Conservation (phyloP, 2,329 filamentous ascomycete species). For the Claviceps pusilla region DNA sequence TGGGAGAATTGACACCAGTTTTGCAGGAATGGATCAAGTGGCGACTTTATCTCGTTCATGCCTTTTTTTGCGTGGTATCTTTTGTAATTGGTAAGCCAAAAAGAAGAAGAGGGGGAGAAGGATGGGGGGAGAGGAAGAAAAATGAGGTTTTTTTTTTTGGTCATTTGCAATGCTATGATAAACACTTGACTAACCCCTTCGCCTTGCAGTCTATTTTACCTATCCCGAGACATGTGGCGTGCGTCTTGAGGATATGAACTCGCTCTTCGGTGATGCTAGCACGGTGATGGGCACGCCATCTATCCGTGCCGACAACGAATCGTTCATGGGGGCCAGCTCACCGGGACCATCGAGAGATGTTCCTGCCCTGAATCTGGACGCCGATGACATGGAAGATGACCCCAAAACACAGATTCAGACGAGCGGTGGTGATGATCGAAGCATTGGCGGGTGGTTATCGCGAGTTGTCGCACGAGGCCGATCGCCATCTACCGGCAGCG, state of each 20-base stretch:
- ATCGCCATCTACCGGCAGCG: constrained; percentile 22
- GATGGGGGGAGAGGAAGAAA: too few relatives aligned
- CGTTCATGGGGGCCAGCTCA: constrained; percentile 64
- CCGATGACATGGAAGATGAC: constrained; percentile 41
- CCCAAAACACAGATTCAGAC: constrained; percentile 26
- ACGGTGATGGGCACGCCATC: constrained; percentile 66
- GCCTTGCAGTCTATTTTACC: constrained; percentile 69
- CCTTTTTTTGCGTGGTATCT: constrained; percentile 89
- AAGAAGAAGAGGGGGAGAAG: not conserved
- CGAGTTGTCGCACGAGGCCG: constrained; percentile 25
- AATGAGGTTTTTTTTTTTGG: not conserved
- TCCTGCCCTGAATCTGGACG: constrained; percentile 68
- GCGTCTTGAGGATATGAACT: constrained; percentile 91
- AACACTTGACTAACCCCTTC: constrained; percentile 6
- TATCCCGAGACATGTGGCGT: constrained; percentile 96
- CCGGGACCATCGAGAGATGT: constrained; percentile 55
- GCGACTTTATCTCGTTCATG: constrained; percentile 87
- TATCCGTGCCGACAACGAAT: constrained; percentile 60
- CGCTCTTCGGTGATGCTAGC: constrained; percentile 83
- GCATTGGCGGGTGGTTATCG: constrained; percentile 36
- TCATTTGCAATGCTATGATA: not conserved
- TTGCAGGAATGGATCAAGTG: constrained; percentile 85
- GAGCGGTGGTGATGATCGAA: constrained; percentile 21
- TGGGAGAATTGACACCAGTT: constrained; percentile 87
- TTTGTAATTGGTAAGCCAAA: constrained; percentile 74